Evolutionary conservation across 2,329 filamentous ascomycete species (phyloP), one percentile per base, ranked within the genome.

Genomic region (Trichoderma sp.): DNA sequence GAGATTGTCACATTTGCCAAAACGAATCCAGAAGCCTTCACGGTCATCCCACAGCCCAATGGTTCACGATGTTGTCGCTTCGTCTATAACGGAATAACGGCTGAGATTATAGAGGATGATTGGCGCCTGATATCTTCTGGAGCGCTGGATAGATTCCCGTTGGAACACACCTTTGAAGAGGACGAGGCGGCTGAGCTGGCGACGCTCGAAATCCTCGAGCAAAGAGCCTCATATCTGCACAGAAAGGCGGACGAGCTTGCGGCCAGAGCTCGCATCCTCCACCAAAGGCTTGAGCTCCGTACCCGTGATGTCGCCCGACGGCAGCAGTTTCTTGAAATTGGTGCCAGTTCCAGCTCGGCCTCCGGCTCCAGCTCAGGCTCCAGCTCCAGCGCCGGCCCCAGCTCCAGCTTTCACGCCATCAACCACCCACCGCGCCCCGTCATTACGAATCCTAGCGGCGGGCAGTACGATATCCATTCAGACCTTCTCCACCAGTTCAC

Each of bases 41-140:
- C 89, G 39, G 83, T 97, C 66, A 90, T 89, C 70, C 89, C 92
- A 71, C 87, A 88, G 73, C 86, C 89, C 58, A 91, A 93, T 75
- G 92, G 92, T 24, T 83, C 88, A 68, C 88, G 91, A 61, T 90
- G 92, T 68, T 97, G 94, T 78, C 92, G 93, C 74, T 96, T 97
- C 80, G 90, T 91, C 78, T 90, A 93, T 74, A 94, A 94, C 78
- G 92, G 94, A 73, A 88, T 91, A 75, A 89, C 92, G 62, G 91
- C 97, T 9, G 93, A 97, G 82, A 95, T 97, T 73, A 90, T 90
- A 21, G 93, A 97, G 80, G 93, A 97, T 79, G 94, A 97, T 79
- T 97, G 91, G 86, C 88, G 94, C 56, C 84, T 97, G 75, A 95
- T 97, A 75, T 90, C 90, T 70, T 95, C 92, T 51, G 93, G 94